Evolutionary conservation across 768 basidiomycete species (phyloP), one percentile per base, ranked within the genome.

Genomic region (Collybia sp.): DNA sequence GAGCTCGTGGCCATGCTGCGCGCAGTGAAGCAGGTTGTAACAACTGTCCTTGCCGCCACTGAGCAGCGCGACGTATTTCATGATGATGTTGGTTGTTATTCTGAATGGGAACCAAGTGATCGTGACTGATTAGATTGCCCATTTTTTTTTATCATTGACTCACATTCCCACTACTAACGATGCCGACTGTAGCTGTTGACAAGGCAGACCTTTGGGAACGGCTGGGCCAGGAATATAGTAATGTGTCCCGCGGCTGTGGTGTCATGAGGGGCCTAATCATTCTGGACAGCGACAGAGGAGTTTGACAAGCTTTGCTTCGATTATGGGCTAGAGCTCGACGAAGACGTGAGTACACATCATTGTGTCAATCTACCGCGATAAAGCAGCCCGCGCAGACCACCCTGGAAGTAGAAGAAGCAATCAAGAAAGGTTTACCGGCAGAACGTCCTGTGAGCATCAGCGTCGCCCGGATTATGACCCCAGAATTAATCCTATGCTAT

Each of bases 31-130:
- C 36, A 98, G 80, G 58, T 95, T 97, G 76, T 84, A 98, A 72
- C 92, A 93, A 63, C 88, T 92, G 67, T 99, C 96, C 67, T 99
- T 99, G 25, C 96, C 96, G 33, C 96, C 96, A 48, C 94, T 97
- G 51, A 99, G 82, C 47, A 99, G 70, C 1, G 86, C 95, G 59
- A 98, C 81, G 63, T 92, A 91, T 69, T 93, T 92, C 92, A 95
- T 94, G 40, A 47, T 53, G 30, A 30, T 25, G 25, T 8, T 25
- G 3, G 25, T 25, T 25, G 25, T 25, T 25, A 25, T 25, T 25
- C 25, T 8, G 8, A 25, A 25, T 25, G 8, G 8, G 25, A 25
- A 8, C 25, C 3, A 8, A 25, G 25, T 25, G 25, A 25, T 25
- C 25, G 25, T 25, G 25, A 8, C 25, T 25, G 25, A 25, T 25